Base-by-base conservation (phyloP, 768 basidiomycete genomes). In the Mycena vitilis region DNA sequence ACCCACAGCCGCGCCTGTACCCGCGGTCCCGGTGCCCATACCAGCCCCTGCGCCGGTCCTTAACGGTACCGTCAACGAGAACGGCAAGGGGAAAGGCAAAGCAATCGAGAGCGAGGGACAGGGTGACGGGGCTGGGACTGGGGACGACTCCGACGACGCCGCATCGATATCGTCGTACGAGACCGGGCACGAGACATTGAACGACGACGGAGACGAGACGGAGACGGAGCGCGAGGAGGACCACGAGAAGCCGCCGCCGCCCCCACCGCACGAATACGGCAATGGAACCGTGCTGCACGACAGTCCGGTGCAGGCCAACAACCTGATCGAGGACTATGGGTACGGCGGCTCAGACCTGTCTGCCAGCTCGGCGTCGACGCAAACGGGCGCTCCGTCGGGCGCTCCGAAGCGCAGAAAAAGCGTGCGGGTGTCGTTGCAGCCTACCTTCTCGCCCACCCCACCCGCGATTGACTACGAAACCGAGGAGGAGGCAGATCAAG, bases 401-500 rank as follows among this genome's bases (percentile, higher is more conserved):
- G 61, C 15, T 12, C 75, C 81, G 10, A 77, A 77, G 61, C 78
- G 85, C 59, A 77, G 85, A 71, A 95, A 95, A 79, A 93, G 92
- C 73, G 94, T 95, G 40, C 83, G 94, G 9, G 89, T 95, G 59
- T 92, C 91, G 36, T 77, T 94, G 44, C 85, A 89, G 51, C 94
- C 94, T 12, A 92, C 91, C 40, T 93, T 91, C 76, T 91, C 91
- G 8, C 80, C 88, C 0, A 86, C 92, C 1, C 91, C 93, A 10
- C 91, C 91, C 45, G 89, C 88, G 44, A 57, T 65, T 34, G 63
- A 68, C 47, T 61, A 76, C 86, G 53, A 86, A 87, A 57, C 56
- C 30, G 85, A 91, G 63, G 86, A 79, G 23, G 80, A 78, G 12
- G 74, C 71, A 51, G 68, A 66, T n/a, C 68, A 75, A 71, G 71